Evolutionary conservation across 2,329 filamentous ascomycete genomes (phyloP).

Genomic region (Botryotinia calthae): DNA sequence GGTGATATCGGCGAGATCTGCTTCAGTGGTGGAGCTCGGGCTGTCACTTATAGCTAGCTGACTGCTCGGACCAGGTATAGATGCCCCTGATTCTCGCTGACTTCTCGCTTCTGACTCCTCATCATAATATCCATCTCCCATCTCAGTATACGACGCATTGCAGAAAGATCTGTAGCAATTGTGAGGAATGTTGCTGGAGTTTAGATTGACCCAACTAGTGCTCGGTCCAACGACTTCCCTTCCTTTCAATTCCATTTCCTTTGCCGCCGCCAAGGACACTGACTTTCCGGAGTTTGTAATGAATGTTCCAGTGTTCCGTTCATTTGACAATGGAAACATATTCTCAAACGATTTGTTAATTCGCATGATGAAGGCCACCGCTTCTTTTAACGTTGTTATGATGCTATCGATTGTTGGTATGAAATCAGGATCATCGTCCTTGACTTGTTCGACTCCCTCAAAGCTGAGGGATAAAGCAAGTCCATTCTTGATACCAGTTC

Average conservation of each 20-base stretch:
- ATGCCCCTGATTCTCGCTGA: background rate
- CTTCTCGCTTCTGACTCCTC: background rate
- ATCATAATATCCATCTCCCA: background rate
- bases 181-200: background rate
- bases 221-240: background rate
- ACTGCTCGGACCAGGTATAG: background rate
- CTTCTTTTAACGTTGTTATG: background rate
- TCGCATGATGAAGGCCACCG: background rate
- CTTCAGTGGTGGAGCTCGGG: background rate
- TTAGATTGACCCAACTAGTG: background rate
- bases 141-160: background rate
- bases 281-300: background rate
- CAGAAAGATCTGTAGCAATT: background rate
- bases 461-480: background rate
- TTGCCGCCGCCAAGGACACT: background rate
- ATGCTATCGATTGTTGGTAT: background rate
- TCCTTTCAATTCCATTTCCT: background rate
- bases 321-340: background rate
- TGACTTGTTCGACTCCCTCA: background rate
- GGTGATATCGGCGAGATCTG: background rate
- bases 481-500: background rate
- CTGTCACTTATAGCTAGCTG: background rate
- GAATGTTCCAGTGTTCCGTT: background rate
- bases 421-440: background rate
- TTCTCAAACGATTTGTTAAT: background rate